Conservation (phyloP, 345 rosid species). For the Heritiera littoralis region DNA sequence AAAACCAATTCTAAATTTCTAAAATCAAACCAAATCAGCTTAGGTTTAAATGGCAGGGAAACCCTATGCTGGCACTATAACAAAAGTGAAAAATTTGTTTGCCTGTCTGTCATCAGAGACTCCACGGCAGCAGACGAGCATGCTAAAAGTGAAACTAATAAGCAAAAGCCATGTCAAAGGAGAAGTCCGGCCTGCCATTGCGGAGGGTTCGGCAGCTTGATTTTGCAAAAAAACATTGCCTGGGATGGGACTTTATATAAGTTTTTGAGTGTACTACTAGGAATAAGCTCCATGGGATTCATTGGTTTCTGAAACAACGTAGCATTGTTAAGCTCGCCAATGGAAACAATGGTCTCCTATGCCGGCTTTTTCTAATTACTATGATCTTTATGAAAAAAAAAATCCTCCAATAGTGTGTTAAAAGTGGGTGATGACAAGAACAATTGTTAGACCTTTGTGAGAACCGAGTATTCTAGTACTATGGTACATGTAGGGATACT, state of each 20-base stretch:
- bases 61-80: background rate
- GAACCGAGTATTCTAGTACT: too few relatives aligned
- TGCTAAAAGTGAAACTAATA: background rate
- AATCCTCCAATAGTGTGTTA: background rate
- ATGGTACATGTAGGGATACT: too few relatives aligned
- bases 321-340: slow-evolving; percentile 2
- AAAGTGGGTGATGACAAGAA: background rate
- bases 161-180: slow-evolving; percentile 18
- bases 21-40: background rate
- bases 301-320: background rate
- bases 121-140: slow-evolving; percentile 10
- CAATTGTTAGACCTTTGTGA: too few relatives aligned
- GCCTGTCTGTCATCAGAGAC: slow-evolving; percentile 26
- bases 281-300: background rate
- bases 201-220: background rate
- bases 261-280: background rate
- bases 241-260: background rate
- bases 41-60: background rate
- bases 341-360: background rate
- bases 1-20: background rate
- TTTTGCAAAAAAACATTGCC: background rate
- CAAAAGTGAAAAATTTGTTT: background rate
- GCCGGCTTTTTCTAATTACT: too few relatives aligned
- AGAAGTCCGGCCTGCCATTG: slow-evolving; percentile 18
- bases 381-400: background rate